phyloP scores from a whole-genome alignment of 1,284 basidiomycete species.

The Peniophora sp. region DNA sequence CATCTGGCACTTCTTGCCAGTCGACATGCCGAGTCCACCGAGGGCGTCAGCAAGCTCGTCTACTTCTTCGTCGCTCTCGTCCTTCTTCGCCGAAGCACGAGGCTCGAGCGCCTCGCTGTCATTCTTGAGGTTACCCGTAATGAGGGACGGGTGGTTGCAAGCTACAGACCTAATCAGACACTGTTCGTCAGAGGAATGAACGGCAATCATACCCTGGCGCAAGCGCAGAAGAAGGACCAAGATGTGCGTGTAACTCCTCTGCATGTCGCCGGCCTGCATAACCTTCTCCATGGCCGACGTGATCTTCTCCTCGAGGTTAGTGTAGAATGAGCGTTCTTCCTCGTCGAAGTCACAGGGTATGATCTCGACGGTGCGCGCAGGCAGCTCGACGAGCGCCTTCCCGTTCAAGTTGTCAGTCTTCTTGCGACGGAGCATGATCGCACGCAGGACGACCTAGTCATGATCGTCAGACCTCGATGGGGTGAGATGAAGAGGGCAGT shows the following conservation, averaged over 20 bases:
- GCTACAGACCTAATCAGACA: conserved; percentile 37
- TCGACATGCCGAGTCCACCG: conserved; percentile 57
- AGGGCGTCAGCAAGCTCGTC: conserved; percentile 78
- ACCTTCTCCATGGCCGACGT: conserved; percentile 66
- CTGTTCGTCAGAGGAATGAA: conserved; percentile 1
- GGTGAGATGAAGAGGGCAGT: background rate
- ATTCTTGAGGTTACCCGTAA: conserved; percentile 64
- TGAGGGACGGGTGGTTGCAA: conserved; percentile 82
- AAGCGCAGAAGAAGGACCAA: conserved; percentile 80
- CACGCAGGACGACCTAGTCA: conserved; percentile 70
- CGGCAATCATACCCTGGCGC: conserved; percentile 71
- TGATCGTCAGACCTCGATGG: background rate
- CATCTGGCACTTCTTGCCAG: conserved; percentile 61
- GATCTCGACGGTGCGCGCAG: conserved; percentile 65
- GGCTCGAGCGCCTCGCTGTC: conserved; percentile 73
- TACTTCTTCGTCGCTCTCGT: conserved; percentile 48
- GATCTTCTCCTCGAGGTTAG: conserved; percentile 71
- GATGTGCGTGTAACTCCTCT: conserved; percentile 77
- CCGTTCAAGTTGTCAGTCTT: conserved; percentile 84
- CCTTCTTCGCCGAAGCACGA: conserved; percentile 41
- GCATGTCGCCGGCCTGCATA: conserved; percentile 43
- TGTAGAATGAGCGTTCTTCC: conserved; percentile 81
- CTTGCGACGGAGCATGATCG: conserved; percentile 86
- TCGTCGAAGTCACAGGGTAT: conserved; percentile 67
- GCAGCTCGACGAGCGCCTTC: conserved; percentile 80